These are phyloP conservation scores for Ganoderma lucidum DNA, from an alignment of 1,284 basidiomycete species.

Conservation along the genomic window DNA sequence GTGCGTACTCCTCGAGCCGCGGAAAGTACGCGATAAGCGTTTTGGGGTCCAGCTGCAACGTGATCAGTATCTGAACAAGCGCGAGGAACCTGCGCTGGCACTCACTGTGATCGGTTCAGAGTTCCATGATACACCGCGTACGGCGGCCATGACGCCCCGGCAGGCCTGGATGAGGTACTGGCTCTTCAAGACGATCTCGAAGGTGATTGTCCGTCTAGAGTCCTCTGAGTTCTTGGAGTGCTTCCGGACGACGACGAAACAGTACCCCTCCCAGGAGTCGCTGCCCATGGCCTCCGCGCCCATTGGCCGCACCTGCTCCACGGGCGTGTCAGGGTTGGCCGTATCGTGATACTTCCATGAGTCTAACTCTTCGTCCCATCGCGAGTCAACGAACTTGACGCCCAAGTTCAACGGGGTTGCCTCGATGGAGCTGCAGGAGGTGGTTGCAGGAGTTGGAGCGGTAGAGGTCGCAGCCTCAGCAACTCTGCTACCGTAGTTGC, in stretches of 20 bases:
- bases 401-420: neutral
- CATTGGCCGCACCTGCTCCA: constrained; percentile 16
- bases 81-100: constrained; percentile 3
- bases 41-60: constrained; percentile 55
- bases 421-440: constrained; percentile 2
- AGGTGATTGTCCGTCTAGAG: constrained; percentile 46
- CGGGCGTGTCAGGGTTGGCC: constrained; percentile 12
- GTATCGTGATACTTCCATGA: constrained; percentile 18
- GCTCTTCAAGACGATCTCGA: constrained; percentile 62
- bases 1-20: constrained; percentile 53
- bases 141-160: constrained; percentile 57
- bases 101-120: constrained; percentile 57
- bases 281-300: constrained; percentile 3
- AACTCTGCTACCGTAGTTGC: neutral
- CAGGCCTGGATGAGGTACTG: constrained; percentile 60
- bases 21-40: constrained; percentile 58
- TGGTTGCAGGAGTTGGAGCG: neutral
- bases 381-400: constrained; percentile 20
- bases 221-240: constrained; percentile 44
- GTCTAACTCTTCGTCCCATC: constrained; percentile 14
- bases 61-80: neutral
- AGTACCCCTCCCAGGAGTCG: constrained; percentile 9
- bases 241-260: constrained; percentile 59
- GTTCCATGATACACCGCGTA: constrained; percentile 65
- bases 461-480: neutral